phyloP scores from a whole-genome alignment of 139 green algal genomes.

The Medakamo hakoo region DNA sequence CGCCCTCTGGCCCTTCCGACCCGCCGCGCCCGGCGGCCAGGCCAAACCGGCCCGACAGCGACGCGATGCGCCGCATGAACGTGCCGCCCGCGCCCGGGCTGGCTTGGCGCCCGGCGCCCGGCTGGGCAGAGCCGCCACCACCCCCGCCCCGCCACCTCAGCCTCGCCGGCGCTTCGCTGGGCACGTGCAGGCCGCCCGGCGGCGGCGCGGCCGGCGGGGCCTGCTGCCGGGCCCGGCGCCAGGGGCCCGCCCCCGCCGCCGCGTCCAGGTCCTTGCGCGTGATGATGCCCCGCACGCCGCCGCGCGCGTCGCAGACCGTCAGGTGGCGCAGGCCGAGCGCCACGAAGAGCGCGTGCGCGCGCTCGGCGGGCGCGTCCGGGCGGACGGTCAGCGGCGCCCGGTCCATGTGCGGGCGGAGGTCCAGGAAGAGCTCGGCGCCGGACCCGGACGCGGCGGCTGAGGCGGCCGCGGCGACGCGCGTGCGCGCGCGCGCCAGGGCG shows the following conservation, averaged over 20 bases:
- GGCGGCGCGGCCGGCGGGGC: too few species aligned
- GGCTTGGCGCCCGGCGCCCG: too few species aligned
- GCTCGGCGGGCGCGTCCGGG: slow-evolving; percentile 5
- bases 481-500: not conserved
- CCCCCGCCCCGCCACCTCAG: too few species aligned
- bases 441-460: not conserved
- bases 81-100: too few species aligned
- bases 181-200: not conserved
- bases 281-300: slow-evolving; percentile 71
- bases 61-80: too few species aligned
- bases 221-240: slow-evolving; percentile 2
- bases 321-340: slow-evolving; percentile 78
- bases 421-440: slow-evolving; percentile 35
- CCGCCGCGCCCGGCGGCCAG: too few species aligned
- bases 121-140: too few species aligned
- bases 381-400: slow-evolving; percentile 41
- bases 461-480: not conserved
- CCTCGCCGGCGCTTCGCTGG: not conserved
- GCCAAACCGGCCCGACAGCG: too few species aligned
- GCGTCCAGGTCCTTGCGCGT: slow-evolving; percentile 83
- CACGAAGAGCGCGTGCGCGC: slow-evolving; percentile 55
- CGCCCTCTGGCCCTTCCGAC: too few species aligned
- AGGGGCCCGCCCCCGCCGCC: slow-evolving; percentile 25
- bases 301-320: slow-evolving; percentile 54
- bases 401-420: slow-evolving; percentile 72